Evolutionary conservation across 2,329 filamentous ascomycete genomes (phyloP).

Genomic region (Phoma sp.): DNA sequence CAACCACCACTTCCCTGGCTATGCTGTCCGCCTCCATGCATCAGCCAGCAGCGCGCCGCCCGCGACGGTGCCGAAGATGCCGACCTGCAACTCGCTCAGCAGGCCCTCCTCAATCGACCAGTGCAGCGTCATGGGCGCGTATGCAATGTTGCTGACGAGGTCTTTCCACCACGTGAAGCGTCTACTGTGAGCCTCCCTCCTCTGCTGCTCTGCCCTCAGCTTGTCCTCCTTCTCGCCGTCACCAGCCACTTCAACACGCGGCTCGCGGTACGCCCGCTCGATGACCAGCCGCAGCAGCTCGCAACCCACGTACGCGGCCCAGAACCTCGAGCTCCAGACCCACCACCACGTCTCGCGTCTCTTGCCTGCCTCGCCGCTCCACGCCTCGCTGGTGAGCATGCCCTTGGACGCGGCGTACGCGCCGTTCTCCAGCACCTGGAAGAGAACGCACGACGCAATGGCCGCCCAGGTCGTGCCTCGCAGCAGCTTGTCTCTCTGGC

Average conservation of each 20-base stretch:
- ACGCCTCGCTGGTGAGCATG: conserved; percentile 60
- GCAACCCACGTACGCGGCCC: conserved; percentile 77
- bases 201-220: conserved; percentile 40
- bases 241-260: conserved; percentile 36
- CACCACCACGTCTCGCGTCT: conserved; percentile 65
- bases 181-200: conserved; percentile 36
- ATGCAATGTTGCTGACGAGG: conserved; percentile 73
- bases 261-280: conserved; percentile 42
- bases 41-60: conserved; percentile 53
- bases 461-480: conserved; percentile 68
- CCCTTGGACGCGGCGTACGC: conserved; percentile 78
- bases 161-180: conserved; percentile 66
- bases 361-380: conserved; percentile 55
- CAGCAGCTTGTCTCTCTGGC: conserved; percentile 37
- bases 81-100: conserved; percentile 64
- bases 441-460: conserved; percentile 70
- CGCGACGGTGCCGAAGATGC: conserved; percentile 62
- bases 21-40: conserved; percentile 52
- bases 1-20: neutral
- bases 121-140: conserved; percentile 83
- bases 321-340: conserved; percentile 78
- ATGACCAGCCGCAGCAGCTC: conserved; percentile 71
- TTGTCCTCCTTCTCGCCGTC: conserved; percentile 58
- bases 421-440: conserved; percentile 83
- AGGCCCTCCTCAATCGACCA: conserved; percentile 70